Conservation (phyloP, 176 grass and related monocot species). For the Thinopyrum elongatum region DNA sequence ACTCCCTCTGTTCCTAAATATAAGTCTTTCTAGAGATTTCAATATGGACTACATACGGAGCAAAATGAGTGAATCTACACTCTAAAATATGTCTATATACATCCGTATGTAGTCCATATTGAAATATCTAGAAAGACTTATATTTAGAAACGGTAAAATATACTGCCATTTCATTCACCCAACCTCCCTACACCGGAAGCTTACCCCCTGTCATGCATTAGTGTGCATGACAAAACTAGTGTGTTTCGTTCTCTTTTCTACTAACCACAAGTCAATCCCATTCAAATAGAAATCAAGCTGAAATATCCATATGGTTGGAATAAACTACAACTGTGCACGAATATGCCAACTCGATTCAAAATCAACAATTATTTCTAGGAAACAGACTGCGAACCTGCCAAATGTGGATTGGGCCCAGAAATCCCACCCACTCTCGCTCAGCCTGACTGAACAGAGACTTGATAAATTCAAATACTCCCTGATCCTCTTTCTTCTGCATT, state of each 20-base stretch:
- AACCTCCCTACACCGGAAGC: neutral
- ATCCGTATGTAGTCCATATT: no score
- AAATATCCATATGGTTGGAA: constrained; percentile 3
- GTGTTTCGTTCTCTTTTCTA: neutral
- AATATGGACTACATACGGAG: no score
- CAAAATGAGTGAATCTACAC: no score
- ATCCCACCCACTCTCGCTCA: constrained; percentile 86
- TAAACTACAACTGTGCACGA: neutral
- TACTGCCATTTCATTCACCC: neutral
- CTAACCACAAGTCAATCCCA: neutral
- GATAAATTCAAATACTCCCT: constrained; percentile 62
- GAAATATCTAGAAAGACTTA: no score
- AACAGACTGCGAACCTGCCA: constrained; percentile 75
- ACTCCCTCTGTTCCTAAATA: no score
- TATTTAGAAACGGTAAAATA: no score
- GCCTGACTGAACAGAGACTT: constrained; percentile 64
- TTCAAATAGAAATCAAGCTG: neutral
- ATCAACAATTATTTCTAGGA: neutral
- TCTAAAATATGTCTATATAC: no score
- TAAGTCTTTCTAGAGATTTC: no score
- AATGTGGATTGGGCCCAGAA: constrained; percentile 93
- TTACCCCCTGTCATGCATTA: neutral
- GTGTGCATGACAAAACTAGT: neutral
- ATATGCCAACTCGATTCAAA: neutral
- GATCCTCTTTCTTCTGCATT: constrained; percentile 70